phyloP scores from a whole-genome alignment of 208 protist genomes.

The Trypanosoma caninum region DNA sequence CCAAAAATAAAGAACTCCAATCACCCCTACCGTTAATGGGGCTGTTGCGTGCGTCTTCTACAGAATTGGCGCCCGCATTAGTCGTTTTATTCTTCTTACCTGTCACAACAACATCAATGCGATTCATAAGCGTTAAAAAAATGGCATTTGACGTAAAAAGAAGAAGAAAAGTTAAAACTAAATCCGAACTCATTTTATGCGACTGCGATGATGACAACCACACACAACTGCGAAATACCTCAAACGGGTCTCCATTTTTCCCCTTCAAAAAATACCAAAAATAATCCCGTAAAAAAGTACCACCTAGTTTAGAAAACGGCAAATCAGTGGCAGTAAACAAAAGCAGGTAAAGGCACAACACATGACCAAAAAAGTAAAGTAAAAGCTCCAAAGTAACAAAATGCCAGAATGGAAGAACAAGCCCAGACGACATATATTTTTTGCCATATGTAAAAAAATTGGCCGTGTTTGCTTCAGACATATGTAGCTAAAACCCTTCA shows the following conservation, averaged over 20 bases:
- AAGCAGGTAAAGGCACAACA: slow-evolving; percentile 6
- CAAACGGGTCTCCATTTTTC: slow-evolving; percentile 20
- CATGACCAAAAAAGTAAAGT: slow-evolving; percentile 12
- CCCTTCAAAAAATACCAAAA: slow-evolving; percentile 13
- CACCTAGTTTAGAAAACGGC: slow-evolving; percentile 4
- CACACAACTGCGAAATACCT: background rate
- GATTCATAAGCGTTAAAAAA: slow-evolving; percentile 27
- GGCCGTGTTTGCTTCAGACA: background rate
- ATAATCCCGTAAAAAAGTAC: slow-evolving; percentile 21
- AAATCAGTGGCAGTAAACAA: slow-evolving; percentile 23
- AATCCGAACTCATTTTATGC: slow-evolving; percentile 44
- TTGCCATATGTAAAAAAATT: background rate
- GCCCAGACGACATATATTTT: background rate
- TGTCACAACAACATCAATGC: slow-evolving; percentile 12
- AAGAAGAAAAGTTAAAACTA: slow-evolving; percentile 36
- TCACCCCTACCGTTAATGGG: slow-evolving; percentile 30
- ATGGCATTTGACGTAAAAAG: slow-evolving; percentile 30
- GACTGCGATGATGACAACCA: background rate
- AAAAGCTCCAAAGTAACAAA: slow-evolving; percentile 20
- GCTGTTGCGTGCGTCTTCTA: slow-evolving; percentile 23
- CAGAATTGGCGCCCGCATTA: background rate
- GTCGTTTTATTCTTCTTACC: slow-evolving; percentile 1
- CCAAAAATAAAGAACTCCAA: slow-evolving; percentile 4
- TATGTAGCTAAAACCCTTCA: no score
- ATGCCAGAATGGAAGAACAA: slow-evolving; percentile 13